Base-by-base conservation (phyloP, 176 grass and related monocot species). In the Oryza punctata region DNA sequence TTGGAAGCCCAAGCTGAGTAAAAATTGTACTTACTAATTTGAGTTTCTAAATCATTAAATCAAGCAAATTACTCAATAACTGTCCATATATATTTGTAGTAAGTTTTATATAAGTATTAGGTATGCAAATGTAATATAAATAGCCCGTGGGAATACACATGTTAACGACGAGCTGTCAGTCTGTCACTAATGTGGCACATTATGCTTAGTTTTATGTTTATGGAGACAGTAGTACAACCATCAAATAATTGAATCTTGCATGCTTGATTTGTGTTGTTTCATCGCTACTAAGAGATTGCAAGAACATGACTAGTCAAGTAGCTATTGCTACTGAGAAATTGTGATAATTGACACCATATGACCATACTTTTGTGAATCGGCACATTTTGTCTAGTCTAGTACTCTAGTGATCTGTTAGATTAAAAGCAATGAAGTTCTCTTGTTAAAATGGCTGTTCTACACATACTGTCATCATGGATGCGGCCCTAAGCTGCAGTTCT, bases 221-320 rank as follows among this genome's bases (percentile, higher is more conserved):
- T 67, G 57, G 16, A 47, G 54, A 14, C 23, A 63, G 28, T 33
- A 21, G 23, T 72, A 64, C 32, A 67, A 66, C 37, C 33, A 67
- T 27, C 43, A 78, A 59, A 82, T 86, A 66, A 77, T 73, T 78
- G 41, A 76, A 32, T 75, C 18, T 24, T 81, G 70, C 25, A 33
- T 69, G 78, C 30, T 77, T 82, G 11, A 46, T 70, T 60, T 72
- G 24, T 65, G 13, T 18, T 33, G 71, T 28, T 27, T 46, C 16
- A 10, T 65, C 8, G 12, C 30, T 68, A 75, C 47, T 11, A 65
- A 41, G 74, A 46, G 47, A 67, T 63, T 60, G 64, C 1, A 82
- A 67, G 29, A 59, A 19, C 12, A 73, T 86, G 73, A 32, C 66
- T 72, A 46, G 10, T 45, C 13, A 18, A 50, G 12, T 50, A 10